Base-by-base conservation (phyloP, 495 filamentous ascomycete genomes). In the Aspergillus sclerotiicarbonarius region DNA sequence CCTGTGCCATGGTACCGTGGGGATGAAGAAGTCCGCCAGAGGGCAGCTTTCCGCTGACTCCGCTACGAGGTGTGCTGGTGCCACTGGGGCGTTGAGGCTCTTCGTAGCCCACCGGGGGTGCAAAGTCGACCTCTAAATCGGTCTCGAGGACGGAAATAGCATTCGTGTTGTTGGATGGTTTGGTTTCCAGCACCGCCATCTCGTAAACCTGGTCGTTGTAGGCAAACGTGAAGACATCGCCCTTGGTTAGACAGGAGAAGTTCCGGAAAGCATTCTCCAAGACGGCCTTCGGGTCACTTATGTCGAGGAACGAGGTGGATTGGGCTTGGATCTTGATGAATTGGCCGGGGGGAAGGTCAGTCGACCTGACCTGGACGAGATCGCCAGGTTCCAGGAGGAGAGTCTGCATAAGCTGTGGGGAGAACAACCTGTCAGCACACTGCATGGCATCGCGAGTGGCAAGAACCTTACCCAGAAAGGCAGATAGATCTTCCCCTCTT, bases 281-380 rank as follows among this genome's bases (percentile, higher is more conserved):
- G 3, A 98, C 94, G n/a, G 94, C 95, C 74, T 96, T 96, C 0
- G 94, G 95, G 64, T 98, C 95, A 65, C 87, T 91, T 60, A 98
- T 97, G 43, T 97, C 92, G 52, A 98, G 87, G 76, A 98, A 98
- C 57, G 86, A 85, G 35, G 87, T 84, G 18, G 88, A 90, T 74
- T 98, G 94, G 0, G 95, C 90, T 73, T 98, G 94, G 3, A 98
- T 83, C 71, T 98, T 98, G 77, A 98, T 92, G 62, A 97, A 89
- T 58, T 82, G 83, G 16, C 94, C 94, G 1, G 90, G 82, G 25
- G 91, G 90, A 18, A 98, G 85, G 30, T 96, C 91, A 6, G 94
- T 96, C 13, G 90, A 92, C 70, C 93, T 94, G 70, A 96, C 83
- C 73, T 98, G 93, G 8, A 98, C 82, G 58, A 98, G 85, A 64